Conservation (phyloP, 2,329 filamentous ascomycete species). For the Fusarium beomiforme region DNA sequence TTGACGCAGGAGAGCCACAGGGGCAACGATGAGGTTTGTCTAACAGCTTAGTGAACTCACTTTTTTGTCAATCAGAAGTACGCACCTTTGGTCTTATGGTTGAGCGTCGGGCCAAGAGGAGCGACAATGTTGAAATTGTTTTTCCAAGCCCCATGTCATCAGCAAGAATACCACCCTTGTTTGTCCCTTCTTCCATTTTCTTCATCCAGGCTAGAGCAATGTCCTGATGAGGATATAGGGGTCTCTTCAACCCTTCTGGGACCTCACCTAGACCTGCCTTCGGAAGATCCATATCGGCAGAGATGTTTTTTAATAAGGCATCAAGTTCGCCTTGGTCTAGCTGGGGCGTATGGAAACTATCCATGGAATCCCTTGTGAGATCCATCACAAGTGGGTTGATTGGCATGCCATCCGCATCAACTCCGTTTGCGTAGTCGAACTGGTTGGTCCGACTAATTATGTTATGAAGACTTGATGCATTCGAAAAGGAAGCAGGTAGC, state of each 20-base stretch:
- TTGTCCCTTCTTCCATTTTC: slow-evolving; percentile 78
- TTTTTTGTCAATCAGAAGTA: not conserved
- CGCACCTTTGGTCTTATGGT: slow-evolving; percentile 51
- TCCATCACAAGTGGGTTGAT: slow-evolving; percentile 47
- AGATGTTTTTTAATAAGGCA: slow-evolving; percentile 76
- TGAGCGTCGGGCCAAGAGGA: slow-evolving; percentile 77
- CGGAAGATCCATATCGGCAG: slow-evolving; percentile 73
- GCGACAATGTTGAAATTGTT: slow-evolving; percentile 83
- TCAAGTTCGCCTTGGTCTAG: slow-evolving; percentile 72
- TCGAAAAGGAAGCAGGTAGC: slow-evolving; percentile 2
- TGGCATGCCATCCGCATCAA: slow-evolving; percentile 51
- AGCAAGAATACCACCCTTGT: slow-evolving; percentile 88
- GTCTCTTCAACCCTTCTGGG: slow-evolving; percentile 72
- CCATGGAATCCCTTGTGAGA: slow-evolving; percentile 45
- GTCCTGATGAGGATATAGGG: slow-evolving; percentile 84
- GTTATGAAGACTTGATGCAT: slow-evolving; percentile 40
- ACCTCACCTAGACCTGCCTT: slow-evolving; percentile 72
- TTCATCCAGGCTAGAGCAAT: slow-evolving; percentile 86
- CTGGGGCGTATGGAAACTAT: slow-evolving; percentile 49
- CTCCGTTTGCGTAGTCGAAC: slow-evolving; percentile 50
- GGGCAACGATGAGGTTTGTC: slow-evolving; percentile 85
- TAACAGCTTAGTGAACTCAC: slow-evolving; percentile 52
- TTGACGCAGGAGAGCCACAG: slow-evolving; percentile 81
- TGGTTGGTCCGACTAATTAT: slow-evolving; percentile 52
- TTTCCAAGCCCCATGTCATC: slow-evolving; percentile 96